Base-by-base conservation (phyloP, 495 filamentous ascomycete species). In the Podospora sp. region DNA sequence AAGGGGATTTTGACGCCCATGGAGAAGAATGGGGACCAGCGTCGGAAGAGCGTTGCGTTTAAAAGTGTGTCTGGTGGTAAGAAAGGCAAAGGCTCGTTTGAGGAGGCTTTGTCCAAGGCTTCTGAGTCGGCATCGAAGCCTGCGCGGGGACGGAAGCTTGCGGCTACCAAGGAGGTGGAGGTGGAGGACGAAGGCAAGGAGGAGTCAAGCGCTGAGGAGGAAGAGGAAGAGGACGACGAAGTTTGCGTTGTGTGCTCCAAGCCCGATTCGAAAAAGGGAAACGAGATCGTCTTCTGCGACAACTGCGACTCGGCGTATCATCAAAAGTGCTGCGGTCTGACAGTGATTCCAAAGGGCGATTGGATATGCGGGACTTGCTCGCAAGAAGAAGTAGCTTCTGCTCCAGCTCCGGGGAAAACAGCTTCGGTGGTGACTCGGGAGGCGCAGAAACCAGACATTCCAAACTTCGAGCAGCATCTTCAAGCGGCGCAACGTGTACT, bases 201-300 rank as follows among this genome's bases (percentile, higher is more conserved):
- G 3, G 18, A 21, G 12, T 18, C 27, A 26, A 49, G 35, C 18
- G 74, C 76, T 4, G 46, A 55, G 6, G 36, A 56, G 1, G 62
- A 61, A 0, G 70, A 75, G 1, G 71, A 73, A 22, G 77, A 82
- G 2, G 81, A 82, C 27, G 80, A 82, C 16, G 79, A 82, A 50
- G 78, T 83, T 11, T 84, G 82, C 66, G 70, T 68, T 6, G 75
- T 84, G 49, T 84, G 82, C 63, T 78, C 73, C n/a, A 80, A 81
- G 49, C 82, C 82, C 0, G 80, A 85, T 60, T 81, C 82, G 0
- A 71, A 79, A 18, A 72, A 72, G 7, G 77, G 79, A 22, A 86
- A 86, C 69, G 76, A 85, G 70, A 96, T 97, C 65, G 87, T 97
- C n/a, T 93, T 97, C 72, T 97, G 93, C 75, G 93, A 96, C 75